These are phyloP conservation scores for Russula sp. DNA, from an alignment of 768 basidiomycete species.

Conservation along the genomic window DNA sequence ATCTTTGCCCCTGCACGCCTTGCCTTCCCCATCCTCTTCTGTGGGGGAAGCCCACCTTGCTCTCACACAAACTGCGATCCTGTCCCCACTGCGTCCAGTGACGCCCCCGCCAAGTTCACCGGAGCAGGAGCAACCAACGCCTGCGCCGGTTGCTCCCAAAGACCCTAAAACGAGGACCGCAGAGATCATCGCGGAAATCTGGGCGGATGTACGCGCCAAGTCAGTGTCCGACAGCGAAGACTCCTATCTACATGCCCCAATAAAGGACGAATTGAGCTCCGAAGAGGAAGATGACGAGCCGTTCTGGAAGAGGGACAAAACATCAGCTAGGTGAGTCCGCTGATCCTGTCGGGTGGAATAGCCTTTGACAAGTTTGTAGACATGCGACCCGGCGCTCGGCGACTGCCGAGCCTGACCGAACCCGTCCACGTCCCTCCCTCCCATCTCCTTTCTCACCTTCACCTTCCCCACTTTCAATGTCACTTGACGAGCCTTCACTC, in stretches of 20 bases:
- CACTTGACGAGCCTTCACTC: neutral
- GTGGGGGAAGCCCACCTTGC: neutral
- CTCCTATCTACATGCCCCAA: constrained; percentile 29
- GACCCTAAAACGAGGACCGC: constrained; percentile 42
- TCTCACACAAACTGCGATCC: neutral
- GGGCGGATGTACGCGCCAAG: constrained; percentile 44
- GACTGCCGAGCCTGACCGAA: neutral
- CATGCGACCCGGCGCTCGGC: neutral
- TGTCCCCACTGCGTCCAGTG: constrained; percentile 22
- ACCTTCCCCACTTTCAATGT: neutral
- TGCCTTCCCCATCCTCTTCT: constrained; percentile 14
- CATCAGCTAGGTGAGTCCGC: neutral
- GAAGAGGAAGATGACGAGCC: constrained; percentile 24
- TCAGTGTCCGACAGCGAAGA: constrained; percentile 39
- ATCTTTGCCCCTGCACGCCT: neutral
- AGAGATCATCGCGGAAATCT: constrained; percentile 58
- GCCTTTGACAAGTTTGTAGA: neutral
- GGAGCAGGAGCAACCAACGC: constrained; percentile 24
- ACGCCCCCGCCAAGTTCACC: constrained; percentile 27
- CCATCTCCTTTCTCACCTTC: constrained; percentile 10
- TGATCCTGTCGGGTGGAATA: neutral
- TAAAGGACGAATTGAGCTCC: constrained; percentile 26
- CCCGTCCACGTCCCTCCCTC: neutral
- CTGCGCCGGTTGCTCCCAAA: constrained; percentile 31
- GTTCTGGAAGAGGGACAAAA: constrained; percentile 14